Evolutionary conservation across 805 yeast species (phyloP), one percentile per base, ranked within the genome.

Genomic region (Candida chilensis): DNA sequence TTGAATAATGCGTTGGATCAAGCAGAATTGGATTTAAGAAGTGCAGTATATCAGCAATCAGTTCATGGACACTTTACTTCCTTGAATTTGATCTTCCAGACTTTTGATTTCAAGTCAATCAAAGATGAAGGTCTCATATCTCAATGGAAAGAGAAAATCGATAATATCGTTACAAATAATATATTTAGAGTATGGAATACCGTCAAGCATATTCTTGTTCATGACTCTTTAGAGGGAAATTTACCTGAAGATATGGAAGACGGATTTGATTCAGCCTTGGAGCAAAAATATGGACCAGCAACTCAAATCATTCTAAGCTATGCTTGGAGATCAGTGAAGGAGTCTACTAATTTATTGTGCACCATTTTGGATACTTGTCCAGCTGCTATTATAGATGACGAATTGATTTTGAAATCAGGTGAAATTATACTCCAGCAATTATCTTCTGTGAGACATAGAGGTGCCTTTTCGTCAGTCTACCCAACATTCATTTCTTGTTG

Each of bases 401-500:
- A 39, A 3, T 24, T 27, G 5, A 45, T 68, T n/a, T 29, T 58
- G 10, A 28, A 38, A 3, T 41, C 64, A 18, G 84, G 92, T 8
- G 64, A 69, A 1, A 44, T 78, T 5, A 50, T 85, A 3, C 62
- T 81, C 34, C 67, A 59, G 8, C 94, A 87, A 47, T 57, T 92
- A 20, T 67, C 84, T 3, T 63, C 74, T 0, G 78, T 88, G 14
- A 72, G 88, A 27, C 97, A 92, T 42, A 69, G 94, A 37, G 97
- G 97, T 19, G 95, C 96, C 0, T 84, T 90, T 37, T 78, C 94
- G 7, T 77, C 96, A 0, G 80, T 88, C 0, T 78, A 83, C 38
- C 95, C 96, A 4, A 71, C 92, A 0, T 85, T 82, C 42, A 65
- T 76, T 10, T 64, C 75, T 5, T 69, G 78, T 32, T 84, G 95